These are phyloP conservation scores for Zangia roseola DNA, from an alignment of 768 basidiomycete genomes.

Conservation along the genomic window DNA sequence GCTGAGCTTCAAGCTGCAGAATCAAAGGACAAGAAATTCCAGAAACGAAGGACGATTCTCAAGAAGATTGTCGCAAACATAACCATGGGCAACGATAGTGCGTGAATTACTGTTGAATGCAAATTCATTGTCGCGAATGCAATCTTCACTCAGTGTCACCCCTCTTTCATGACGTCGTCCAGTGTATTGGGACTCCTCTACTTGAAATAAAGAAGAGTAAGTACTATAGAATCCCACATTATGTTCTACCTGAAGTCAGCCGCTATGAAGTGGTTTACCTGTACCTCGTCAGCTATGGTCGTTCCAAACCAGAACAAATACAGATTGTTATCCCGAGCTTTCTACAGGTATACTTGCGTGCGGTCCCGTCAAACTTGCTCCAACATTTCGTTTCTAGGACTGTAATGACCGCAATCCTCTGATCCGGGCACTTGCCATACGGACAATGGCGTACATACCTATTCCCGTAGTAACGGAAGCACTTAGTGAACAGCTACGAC, in stretches of 20 bases:
- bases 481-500: conserved; percentile 85
- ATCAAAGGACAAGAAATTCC: conserved; percentile 94
- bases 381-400: conserved; percentile 54
- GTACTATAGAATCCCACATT: conserved; percentile 26
- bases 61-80: conserved; percentile 99
- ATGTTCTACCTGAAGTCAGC: conserved; percentile 1
- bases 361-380: conserved; percentile 6
- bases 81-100: conserved; percentile 99
- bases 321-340: conserved; percentile 89
- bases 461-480: conserved; percentile 85
- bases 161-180: conserved; percentile 92
- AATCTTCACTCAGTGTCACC: conserved; percentile 69
- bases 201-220: conserved; percentile 99
- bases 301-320: conserved; percentile 91
- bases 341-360: conserved; percentile 59
- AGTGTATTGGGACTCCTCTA: conserved; percentile 91
- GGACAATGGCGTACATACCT: conserved; percentile 99
- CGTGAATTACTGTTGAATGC: conserved; percentile 36
- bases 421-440: conserved; percentile 93
- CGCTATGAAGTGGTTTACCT: conserved; percentile 85
- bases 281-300: conserved; percentile 95
- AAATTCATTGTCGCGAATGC: conserved; percentile 16
- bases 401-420: conserved; percentile 95
- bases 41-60: conserved; percentile 88
- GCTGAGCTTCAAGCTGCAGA: conserved; percentile 89